Base-by-base conservation (phyloP, 805 yeast species). In the Komagataella pseudopastoris region DNA sequence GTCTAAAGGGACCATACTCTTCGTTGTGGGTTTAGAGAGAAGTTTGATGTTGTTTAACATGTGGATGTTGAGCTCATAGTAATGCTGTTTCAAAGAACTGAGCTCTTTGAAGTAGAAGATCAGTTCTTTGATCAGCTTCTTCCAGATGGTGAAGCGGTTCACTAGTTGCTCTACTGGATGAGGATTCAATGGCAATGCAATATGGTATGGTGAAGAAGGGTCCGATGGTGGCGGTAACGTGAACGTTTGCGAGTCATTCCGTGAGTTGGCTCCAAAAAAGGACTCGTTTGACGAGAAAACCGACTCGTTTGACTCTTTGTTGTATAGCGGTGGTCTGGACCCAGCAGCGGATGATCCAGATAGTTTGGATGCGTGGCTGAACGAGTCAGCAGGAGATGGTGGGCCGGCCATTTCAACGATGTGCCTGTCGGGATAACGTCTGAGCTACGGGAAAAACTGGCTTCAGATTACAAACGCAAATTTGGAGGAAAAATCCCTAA, bases 101-200 rank as follows among this genome's bases (percentile, higher is more conserved):
- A 75, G 64, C 57, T 78, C 82, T 56, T 71, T 71, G 54, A 78
- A 70, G 57, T 78, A 78, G 55, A 69, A 69, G 23, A 76, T 70
- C 54, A 78, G 64, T 56, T 78, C 81, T 59, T 75, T 77, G 55
- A 78, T 69, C 51, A 77, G 70, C 60, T 71, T 70, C 51, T 80
- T 68, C 80, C 81, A 78, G n/a, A 80, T 77, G 52, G 72, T 75
- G 59, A 78, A 77, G 51, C 83, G 61, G 52, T 71, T 71, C 36
- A 79, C 77, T 55, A 78, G 63, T 24, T 74, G 72, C 56, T 78
- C 82, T 4, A 79, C 73, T 6, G 71, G 71, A 48, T 60, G 59
- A 18, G 70, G 68, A 43, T 64, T 65, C 30, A 47, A 46, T 5
- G 57, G 57, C 30, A 67, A 57, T 6, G 71, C 69, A 23, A 61